Evolutionary conservation across 805 yeast genomes (phyloP).

Genomic region (Maudiozyma turicensis): DNA sequence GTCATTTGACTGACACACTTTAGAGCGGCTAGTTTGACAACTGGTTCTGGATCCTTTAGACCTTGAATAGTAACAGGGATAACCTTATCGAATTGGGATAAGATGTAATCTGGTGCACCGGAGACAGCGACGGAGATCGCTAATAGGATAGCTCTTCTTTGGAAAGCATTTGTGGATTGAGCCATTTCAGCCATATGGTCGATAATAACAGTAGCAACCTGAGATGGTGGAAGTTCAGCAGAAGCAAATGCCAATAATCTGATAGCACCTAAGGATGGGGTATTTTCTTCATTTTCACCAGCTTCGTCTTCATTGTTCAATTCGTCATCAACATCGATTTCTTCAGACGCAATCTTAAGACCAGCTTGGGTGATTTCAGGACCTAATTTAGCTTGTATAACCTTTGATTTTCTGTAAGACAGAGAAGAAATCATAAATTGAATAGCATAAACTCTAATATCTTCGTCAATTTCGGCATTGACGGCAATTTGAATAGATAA

Average conservation of each 20-base stretch:
- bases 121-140: constrained; percentile 74
- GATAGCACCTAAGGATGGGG: constrained; percentile 68
- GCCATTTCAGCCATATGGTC: constrained; percentile 51
- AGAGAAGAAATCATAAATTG: constrained; percentile 75
- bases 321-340: constrained; percentile 66
- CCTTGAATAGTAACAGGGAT: constrained; percentile 68
- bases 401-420: constrained; percentile 70
- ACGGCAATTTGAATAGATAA: constrained; percentile 69
- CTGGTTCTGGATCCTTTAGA: constrained; percentile 59
- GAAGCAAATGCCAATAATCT: constrained; percentile 73
- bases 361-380: constrained; percentile 68
- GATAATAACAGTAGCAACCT: constrained; percentile 73
- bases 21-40: constrained; percentile 80
- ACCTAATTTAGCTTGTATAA: constrained; percentile 74
- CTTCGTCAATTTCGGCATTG: constrained; percentile 62
- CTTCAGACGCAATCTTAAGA: constrained; percentile 70
- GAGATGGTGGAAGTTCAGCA: constrained; percentile 82
- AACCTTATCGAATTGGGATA: constrained; percentile 63
- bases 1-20: constrained; percentile 72
- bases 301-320: constrained; percentile 76
- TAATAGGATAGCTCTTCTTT: constrained; percentile 79
- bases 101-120: constrained; percentile 90
- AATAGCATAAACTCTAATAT: constrained; percentile 71
- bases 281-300: constrained; percentile 86
- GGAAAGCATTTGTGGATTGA: constrained; percentile 55